Conservation (phyloP, 345 rosid species). For the Hirschfeldia incana region DNA sequence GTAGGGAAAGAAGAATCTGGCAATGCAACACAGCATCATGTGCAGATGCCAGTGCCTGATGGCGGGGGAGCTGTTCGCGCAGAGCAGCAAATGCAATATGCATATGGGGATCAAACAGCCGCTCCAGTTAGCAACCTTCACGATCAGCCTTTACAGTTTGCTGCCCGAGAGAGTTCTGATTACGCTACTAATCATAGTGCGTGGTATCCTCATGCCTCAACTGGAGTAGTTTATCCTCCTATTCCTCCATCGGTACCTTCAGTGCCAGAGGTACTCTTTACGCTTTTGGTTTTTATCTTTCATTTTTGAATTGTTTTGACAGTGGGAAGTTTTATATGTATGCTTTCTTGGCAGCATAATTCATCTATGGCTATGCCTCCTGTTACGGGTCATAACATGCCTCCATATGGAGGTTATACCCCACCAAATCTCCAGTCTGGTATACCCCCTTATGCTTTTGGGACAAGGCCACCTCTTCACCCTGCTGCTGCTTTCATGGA, state of each 20-base stretch:
- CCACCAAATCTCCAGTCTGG: constrained; percentile 51
- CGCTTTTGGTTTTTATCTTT: not conserved
- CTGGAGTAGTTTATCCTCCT: constrained; percentile 60
- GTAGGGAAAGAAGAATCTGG: constrained; percentile 35
- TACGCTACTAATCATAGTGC: constrained; percentile 54
- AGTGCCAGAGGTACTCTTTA: constrained; percentile 59
- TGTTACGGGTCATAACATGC: constrained; percentile 59
- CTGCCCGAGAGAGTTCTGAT: constrained; percentile 55
- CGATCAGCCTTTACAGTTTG: constrained; percentile 72
- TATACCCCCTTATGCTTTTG: not conserved
- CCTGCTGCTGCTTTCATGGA: constrained; percentile 63
- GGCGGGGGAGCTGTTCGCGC: constrained; percentile 42
- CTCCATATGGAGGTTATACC: constrained; percentile 71
- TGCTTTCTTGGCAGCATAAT: constrained; percentile 59
- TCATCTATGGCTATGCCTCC: constrained; percentile 54
- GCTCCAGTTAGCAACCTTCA: constrained; percentile 53
- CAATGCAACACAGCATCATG: constrained; percentile 23
- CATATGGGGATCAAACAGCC: constrained; percentile 59
- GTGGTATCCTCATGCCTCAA: constrained; percentile 61
- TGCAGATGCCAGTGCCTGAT: constrained; percentile 49
- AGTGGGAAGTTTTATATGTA: constrained; percentile 26
- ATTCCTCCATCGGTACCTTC: constrained; percentile 54
- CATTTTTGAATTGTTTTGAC: not conserved
- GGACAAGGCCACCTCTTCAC: constrained; percentile 38
- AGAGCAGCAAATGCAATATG: constrained; percentile 52